Conservation (phyloP, 2,329 filamentous ascomycete genomes). For the Whalleya microplaca region DNA sequence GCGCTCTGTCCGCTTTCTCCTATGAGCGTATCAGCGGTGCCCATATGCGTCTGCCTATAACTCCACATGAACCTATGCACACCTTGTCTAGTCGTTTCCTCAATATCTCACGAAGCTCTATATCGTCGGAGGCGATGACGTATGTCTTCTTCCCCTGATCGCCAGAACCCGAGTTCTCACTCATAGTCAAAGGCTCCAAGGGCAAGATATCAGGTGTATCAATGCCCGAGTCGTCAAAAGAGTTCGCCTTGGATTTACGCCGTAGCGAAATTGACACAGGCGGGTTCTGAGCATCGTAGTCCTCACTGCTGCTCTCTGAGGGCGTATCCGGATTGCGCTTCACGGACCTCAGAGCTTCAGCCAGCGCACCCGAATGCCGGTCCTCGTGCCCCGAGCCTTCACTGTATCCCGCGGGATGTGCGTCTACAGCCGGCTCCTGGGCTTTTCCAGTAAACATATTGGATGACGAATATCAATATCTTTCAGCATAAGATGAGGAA, state of each 20-base stretch:
- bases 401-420: too few species aligned
- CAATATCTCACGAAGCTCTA: constrained; percentile 45
- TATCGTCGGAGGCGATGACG: constrained; percentile 38
- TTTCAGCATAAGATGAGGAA: not conserved
- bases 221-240: constrained; percentile 30
- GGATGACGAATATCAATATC: not conserved
- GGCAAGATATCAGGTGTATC: constrained; percentile 30
- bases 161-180: constrained; percentile 15
- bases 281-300: constrained; percentile 9
- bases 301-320: constrained; percentile 26
- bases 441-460: not conserved
- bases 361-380: constrained; percentile 17
- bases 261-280: constrained; percentile 24
- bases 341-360: constrained; percentile 22
- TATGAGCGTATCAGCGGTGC: constrained; percentile 10
- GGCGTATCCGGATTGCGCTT: constrained; percentile 21
- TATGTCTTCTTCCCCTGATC: constrained; percentile 28
- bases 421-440: too few species aligned
- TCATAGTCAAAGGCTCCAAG: constrained; percentile 7
- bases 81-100: constrained; percentile 37
- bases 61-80: constrained; percentile 4
- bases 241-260: constrained; percentile 21
- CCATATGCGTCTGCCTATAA: not conserved
- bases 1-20: constrained; percentile 25
- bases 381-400: not conserved